phyloP scores from a whole-genome alignment of 2,329 filamentous ascomycete species.

The Fusarium nygamai region DNA sequence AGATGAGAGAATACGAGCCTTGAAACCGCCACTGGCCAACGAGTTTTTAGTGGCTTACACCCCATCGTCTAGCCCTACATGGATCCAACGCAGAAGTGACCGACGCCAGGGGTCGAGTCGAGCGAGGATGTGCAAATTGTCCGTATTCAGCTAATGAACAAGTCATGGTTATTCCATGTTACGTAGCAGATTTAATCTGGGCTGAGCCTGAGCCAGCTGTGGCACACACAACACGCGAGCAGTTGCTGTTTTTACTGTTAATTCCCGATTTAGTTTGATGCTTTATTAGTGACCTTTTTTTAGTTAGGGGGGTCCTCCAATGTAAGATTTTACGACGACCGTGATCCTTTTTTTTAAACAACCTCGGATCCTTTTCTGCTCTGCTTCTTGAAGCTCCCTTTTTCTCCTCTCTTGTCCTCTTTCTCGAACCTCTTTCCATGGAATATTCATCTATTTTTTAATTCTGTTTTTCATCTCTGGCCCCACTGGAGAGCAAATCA shows the following conservation, averaged over 20 bases:
- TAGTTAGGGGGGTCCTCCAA: neutral
- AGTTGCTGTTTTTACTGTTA: slow-evolving; percentile 35
- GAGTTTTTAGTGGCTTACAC: neutral
- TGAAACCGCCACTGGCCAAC: slow-evolving; percentile 21
- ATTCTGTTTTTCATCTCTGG: neutral
- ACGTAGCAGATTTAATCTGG: slow-evolving; percentile 14
- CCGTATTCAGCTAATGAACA: slow-evolving; percentile 9
- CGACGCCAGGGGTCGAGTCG: neutral
- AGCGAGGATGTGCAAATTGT: neutral
- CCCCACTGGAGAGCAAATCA: neutral
- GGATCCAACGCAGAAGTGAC: slow-evolving; percentile 7
- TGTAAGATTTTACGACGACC: neutral
- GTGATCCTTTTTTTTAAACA: neutral
- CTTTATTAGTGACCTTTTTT: neutral
- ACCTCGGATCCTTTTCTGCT: neutral
- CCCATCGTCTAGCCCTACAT: slow-evolving; percentile 11
- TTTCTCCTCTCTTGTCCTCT: neutral
- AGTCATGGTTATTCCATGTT: slow-evolving; percentile 4
- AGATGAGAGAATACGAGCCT: slow-evolving; percentile 18
- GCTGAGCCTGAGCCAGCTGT: neutral
- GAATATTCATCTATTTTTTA: neutral
- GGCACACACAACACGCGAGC: slow-evolving; percentile 37
- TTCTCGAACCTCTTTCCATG: neutral
- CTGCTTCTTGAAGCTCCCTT: neutral
- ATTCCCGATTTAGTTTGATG: neutral